Base-by-base conservation (phyloP, 1,139 yeast genomes). In the Zygoascus meyerae region DNA sequence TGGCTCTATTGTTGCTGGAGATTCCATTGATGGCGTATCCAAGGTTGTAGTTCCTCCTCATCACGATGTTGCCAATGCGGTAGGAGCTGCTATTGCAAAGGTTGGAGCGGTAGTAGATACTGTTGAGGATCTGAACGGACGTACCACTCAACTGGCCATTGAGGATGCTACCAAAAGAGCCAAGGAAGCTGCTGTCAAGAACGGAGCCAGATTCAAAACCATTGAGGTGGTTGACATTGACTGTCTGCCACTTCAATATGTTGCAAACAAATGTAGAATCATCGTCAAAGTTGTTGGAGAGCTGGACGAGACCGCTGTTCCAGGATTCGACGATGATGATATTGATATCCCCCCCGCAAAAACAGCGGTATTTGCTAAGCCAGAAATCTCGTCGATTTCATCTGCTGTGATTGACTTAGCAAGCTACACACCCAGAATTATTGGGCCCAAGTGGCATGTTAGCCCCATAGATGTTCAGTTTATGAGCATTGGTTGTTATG, bases 81-180 rank as follows among this genome's bases (percentile, higher is more conserved):
- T 70, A 38, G 74, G 74, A 43, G 73, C 74, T n/a, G 73, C 74
- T 2, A 55, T 70, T 47, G 72, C 71, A 5, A 68, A 67, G 47
- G 58, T 70, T 16, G 64, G 70, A 30, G 60, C 63, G 1, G 52
- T 53, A 10, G 42, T 60, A 5, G 60, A 52, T 32, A 49, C 47
- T 17, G 52, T 63, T 6, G 61, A 63, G 39, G 44, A 55, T 1
- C 21, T 51, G 11, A n/a, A 35, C 35, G 38, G 42, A 21, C 11
- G 49, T 36, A 3, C 38, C 45, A 38, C 32, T 5, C 34, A 38
- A 21, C 18, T n/a, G 17, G 42, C 42, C 8, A 41, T 52, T 29
- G 46, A 37, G 9, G 30, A 31, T 16, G 40, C 46, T 29, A 40
- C 39, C 5, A 44, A 30, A 12, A 17, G 40, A 38, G 56, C 63